Evolutionary conservation across 164 flowering plant genomes (phyloP).

Genomic region (Kingdonia uniflora): DNA sequence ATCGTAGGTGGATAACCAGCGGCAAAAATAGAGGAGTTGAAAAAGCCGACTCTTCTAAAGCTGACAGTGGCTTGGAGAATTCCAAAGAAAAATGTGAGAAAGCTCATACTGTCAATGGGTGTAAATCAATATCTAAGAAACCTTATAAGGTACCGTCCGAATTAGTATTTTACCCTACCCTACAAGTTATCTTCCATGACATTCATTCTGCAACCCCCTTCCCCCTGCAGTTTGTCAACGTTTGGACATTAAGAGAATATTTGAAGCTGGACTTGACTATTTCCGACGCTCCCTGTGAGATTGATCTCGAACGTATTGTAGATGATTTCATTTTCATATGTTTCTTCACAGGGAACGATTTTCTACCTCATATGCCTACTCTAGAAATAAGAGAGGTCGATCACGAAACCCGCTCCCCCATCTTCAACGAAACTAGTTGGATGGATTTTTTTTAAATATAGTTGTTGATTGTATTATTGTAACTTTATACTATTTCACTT

Average conservation of each 20-base stretch:
- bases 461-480: neutral
- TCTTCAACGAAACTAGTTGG: too few species aligned
- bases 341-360: constrained; percentile 50
- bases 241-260: constrained; percentile 45
- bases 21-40: too few species aligned
- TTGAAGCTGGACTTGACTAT: constrained; percentile 34
- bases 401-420: too few species aligned
- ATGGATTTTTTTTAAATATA: too few species aligned
- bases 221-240: constrained; percentile 35
- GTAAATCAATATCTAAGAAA: neutral
- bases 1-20: too few species aligned
- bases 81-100: neutral
- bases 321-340: constrained; percentile 56
- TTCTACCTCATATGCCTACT: constrained; percentile 46
- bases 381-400: constrained; percentile 45
- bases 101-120: neutral
- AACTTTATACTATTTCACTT: neutral
- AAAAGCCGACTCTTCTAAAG: neutral
- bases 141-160: constrained; percentile 26
- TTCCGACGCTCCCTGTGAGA: constrained; percentile 16
- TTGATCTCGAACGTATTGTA: constrained; percentile 31
- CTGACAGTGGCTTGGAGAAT: neutral
- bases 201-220: too few species aligned
- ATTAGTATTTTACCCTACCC: constrained; percentile 1
- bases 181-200: neutral